Evolutionary conservation across 2,329 filamentous ascomycete species (phyloP), one percentile per base, ranked within the genome.

Genomic region (Coniella lustricola): DNA sequence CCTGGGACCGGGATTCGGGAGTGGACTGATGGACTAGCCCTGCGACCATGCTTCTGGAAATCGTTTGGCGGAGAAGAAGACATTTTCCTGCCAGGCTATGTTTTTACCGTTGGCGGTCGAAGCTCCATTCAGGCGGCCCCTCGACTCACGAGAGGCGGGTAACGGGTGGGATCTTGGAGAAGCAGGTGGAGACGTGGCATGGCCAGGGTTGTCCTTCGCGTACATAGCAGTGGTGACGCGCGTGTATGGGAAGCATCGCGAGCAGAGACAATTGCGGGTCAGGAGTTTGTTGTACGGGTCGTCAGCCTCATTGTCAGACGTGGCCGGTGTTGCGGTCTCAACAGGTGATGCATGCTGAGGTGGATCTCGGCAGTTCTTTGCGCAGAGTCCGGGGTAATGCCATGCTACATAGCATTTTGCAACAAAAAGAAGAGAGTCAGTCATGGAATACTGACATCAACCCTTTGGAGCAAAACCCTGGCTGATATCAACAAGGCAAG

Each of bases 341-440:
- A 17, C 3, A 18, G 39, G 12, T 20, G 39, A 22, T 33, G 40
- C 29, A 42, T 18, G 14, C 25, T 9, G 25, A 33, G 25, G 29
- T 32, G 40, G 29, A 29, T 33, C 29, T 33, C 40, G 40, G 40
- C 40, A 42, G 5, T 33, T 42, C 40, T 10, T 29, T 13, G 40
- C 32, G 40, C 40, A 42, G 31, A 42, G 22, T 18, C 40, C 32
- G 40, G 40, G 40, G 40, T 33, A 42, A 42, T 12, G 8, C 21
- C 16, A 37, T 37, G 21, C 13, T 39, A 40, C 21, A 40, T 16
- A 29, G 21, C 10, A 18, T 14, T 14, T 20, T 3, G n/a, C 3
- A n/a, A 8, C 2, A 4, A 2, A 39, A 39, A n/a, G 20, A 16
- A 39, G 13, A n/a, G 20, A 1, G 21, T 18, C 13, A 22, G 22